These are phyloP conservation scores for Phytophthora sp. DNA, from an alignment of 352 stramenopile genomes.

Conservation along the genomic window DNA sequence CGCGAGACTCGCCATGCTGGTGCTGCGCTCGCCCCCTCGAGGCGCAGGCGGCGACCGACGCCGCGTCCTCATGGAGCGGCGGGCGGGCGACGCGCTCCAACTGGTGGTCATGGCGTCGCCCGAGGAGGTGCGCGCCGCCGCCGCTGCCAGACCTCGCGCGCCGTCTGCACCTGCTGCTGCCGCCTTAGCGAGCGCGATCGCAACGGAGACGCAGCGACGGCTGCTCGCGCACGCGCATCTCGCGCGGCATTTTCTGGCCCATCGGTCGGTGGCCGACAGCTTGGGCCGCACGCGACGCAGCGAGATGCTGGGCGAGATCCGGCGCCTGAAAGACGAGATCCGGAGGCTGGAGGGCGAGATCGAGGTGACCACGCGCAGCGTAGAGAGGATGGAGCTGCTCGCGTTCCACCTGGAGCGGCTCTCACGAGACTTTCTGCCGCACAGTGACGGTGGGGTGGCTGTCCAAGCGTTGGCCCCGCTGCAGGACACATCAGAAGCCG, in stretches of 20 bases:
- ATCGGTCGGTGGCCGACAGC: constrained; percentile 11
- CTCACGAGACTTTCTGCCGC: constrained; percentile 21
- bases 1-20: constrained; percentile 21
- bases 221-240: constrained; percentile 28
- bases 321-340: constrained; percentile 35
- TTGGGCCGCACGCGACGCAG: constrained; percentile 32
- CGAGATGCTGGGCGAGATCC: constrained; percentile 48
- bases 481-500: background rate
- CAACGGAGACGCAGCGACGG: constrained; percentile 19
- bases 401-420: constrained; percentile 39
- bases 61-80: constrained; percentile 24
- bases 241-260: constrained; percentile 28
- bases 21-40: constrained; percentile 13
- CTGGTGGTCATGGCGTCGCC: constrained; percentile 29
- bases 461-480: background rate
- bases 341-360: constrained; percentile 39
- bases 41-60: background rate
- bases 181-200: background rate
- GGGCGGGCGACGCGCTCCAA: constrained; percentile 5
- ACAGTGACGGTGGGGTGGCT: background rate
- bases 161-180: background rate
- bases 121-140: constrained; percentile 15
- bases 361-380: constrained; percentile 39
- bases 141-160: background rate
- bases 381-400: constrained; percentile 47